Base-by-base conservation (phyloP, 2,329 filamentous ascomycete genomes). In the Aureobasidium pullulans region DNA sequence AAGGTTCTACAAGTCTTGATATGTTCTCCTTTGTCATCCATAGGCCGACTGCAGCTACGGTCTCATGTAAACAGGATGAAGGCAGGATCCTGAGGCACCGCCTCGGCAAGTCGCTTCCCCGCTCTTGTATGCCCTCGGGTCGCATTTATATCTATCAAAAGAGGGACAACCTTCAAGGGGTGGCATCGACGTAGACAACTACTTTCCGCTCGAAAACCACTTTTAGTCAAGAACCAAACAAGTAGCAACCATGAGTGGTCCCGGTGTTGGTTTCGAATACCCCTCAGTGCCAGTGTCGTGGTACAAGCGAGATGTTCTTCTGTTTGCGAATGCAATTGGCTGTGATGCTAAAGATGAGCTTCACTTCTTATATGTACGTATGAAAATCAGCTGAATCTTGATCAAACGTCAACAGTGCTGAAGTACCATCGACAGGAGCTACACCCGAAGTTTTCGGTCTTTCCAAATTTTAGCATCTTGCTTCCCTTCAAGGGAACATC, bases 321-420 rank as follows among this genome's bases (percentile, higher is more conserved):
- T 97, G 62, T 96, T 96, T 73, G 91, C 92, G 66, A 87, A 88
- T 74, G 93, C 87, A 76, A 93, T 96, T 72, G 92, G 92, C 60
- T 86, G 82, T 70, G 93, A 84, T 11, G 81, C 82, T n/a, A 54
- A 43, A 23, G 86, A 96, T 67, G 92, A 96, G 79, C 84, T 96
- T 69, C 90, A 96, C 71, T 96, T 93, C 71, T 85, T 96, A 76
- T 96, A 91, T 68, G 90, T 94, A 80, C 62, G 82, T 40, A 32
- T 28, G 31, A 23, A 23, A 23, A 23, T 23, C 23, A 23, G 23
- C 23, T 23, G 23, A 23, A 23, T 8, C 15, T 50, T 13, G n/a
- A 11, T 28, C 13, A 23, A 23, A 34, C 19, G 7, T 57, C 46
- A 16, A 32, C 29, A 36, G 4, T 23, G 3, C 46, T 49, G 4